phyloP scores from a whole-genome alignment of 1,284 basidiomycete species.

The Ustilago trichophora region DNA sequence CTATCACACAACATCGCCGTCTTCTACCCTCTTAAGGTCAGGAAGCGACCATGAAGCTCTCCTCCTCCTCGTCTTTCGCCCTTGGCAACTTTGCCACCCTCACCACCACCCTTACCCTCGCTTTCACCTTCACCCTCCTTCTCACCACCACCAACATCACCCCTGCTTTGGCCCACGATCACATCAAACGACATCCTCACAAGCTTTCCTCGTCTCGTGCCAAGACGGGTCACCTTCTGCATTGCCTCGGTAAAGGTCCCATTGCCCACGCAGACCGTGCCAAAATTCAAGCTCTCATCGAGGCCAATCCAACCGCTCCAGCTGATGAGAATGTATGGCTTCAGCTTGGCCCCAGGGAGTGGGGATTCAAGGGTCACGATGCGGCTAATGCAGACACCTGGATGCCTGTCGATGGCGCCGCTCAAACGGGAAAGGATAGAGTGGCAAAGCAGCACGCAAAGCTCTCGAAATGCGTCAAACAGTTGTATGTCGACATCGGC shows the following conservation, averaged over 20 bases:
- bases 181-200: too few relatives aligned
- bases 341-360: slow-evolving; percentile 5
- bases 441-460: slow-evolving; percentile 4
- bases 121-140: neutral
- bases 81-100: neutral
- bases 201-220: neutral
- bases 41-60: too few relatives aligned
- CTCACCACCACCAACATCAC: neutral
- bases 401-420: neutral
- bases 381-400: slow-evolving; percentile 1
- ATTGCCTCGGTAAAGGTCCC: slow-evolving; percentile 10
- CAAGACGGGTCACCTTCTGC: slow-evolving; percentile 1
- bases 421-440: neutral
- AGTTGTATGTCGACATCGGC: neutral
- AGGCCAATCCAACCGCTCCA: neutral
- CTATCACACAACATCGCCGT: too few relatives aligned
- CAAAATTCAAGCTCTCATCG: slow-evolving; percentile 5
- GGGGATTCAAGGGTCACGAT: slow-evolving; percentile 23
- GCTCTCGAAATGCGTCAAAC: slow-evolving; percentile 4
- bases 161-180: too few relatives aligned
- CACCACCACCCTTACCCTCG: neutral
- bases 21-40: too few relatives aligned
- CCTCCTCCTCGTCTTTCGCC: too few relatives aligned
- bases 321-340: slow-evolving; percentile 6
- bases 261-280: neutral